These are phyloP conservation scores for Mycena galericulata DNA, from an alignment of 768 basidiomycete species.

Conservation along the genomic window DNA sequence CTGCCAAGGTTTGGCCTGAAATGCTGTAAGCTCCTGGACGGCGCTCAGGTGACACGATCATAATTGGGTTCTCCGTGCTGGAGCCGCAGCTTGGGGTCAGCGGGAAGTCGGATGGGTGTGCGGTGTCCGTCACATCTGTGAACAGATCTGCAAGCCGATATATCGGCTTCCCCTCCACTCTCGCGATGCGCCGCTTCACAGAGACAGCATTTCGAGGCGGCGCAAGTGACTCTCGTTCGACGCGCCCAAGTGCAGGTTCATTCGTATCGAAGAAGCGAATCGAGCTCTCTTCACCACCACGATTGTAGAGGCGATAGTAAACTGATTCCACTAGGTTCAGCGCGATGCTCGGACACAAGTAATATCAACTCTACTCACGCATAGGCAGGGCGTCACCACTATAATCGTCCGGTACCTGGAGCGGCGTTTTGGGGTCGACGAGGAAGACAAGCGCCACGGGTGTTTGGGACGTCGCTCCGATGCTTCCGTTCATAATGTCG, in stretches of 20 bases:
- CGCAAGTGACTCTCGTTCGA: neutral
- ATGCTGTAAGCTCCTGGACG: slow-evolving; percentile 1
- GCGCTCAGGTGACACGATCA: slow-evolving; percentile 9
- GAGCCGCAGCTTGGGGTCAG: neutral
- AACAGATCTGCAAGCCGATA: neutral
- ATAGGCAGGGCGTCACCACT: neutral
- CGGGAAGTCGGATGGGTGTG: neutral
- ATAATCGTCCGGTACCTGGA: neutral
- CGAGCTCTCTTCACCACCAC: neutral
- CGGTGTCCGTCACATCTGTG: neutral
- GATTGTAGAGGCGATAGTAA: slow-evolving; percentile 10
- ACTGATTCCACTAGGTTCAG: neutral
- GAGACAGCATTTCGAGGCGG: neutral
- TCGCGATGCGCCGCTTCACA: slow-evolving; percentile 7
- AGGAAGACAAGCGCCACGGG: neutral
- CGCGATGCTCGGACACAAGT: too few species aligned
- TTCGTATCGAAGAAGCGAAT: neutral
- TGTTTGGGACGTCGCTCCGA: slow-evolving; percentile 16
- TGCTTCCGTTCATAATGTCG: neutral
- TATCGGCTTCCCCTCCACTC: slow-evolving; percentile 3
- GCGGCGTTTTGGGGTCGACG: neutral
- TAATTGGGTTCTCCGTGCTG: neutral
- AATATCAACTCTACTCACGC: neutral
- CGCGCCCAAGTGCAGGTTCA: neutral
- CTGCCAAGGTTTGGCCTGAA: neutral